Conservation (phyloP, 257 asterid genomes). For the Anisodus tanguticus region DNA sequence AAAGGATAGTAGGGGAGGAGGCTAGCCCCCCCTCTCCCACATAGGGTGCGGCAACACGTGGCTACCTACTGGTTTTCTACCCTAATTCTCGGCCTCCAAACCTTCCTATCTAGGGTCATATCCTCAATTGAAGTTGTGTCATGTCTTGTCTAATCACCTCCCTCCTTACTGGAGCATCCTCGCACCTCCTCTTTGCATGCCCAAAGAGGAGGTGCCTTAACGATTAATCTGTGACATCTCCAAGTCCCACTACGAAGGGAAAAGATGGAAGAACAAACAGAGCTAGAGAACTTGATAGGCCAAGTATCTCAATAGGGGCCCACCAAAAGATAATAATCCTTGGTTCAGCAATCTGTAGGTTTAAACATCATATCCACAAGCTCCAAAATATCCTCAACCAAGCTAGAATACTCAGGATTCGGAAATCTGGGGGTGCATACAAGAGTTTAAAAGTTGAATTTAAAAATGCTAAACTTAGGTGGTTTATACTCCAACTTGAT, state of each 20-base stretch:
- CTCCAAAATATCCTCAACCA: neutral
- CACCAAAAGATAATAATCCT: slow-evolving; percentile 4
- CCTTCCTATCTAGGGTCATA: too few relatives aligned
- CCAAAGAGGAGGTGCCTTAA: neutral
- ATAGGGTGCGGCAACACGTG: too few relatives aligned
- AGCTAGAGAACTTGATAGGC: neutral
- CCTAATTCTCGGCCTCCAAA: too few relatives aligned
- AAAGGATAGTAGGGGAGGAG: too few relatives aligned
- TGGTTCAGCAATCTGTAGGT: neutral
- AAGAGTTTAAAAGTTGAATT: neutral
- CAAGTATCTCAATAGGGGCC: neutral
- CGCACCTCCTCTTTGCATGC: too few relatives aligned
- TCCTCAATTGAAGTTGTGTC: too few relatives aligned
- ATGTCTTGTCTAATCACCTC: too few relatives aligned
- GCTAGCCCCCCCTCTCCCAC: too few relatives aligned
- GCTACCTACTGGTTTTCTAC: too few relatives aligned
- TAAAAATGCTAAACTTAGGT: neutral
- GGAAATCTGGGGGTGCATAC: neutral
- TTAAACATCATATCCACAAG: neutral
- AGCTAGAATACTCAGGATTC: neutral
- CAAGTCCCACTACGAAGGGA: neutral
- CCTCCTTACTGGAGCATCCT: too few relatives aligned
- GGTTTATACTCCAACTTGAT: neutral
- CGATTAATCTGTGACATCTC: neutral
- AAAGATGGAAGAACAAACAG: neutral